These are phyloP conservation scores for Prunus campanulata DNA, from an alignment of 306 rosid genomes.

Conservation along the genomic window DNA sequence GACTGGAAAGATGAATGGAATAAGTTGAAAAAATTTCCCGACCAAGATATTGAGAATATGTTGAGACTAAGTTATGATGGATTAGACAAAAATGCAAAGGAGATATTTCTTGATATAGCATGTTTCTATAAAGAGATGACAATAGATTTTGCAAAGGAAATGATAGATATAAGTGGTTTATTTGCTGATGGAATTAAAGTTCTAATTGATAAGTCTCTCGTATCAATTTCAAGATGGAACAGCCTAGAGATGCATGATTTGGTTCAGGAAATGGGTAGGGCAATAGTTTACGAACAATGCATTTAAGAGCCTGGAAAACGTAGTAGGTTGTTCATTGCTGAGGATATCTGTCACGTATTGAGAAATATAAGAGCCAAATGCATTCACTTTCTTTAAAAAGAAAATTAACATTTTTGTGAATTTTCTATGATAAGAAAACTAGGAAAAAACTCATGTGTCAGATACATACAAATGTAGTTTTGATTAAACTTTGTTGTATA, in stretches of 20 bases:
- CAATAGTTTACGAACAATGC: constrained; percentile 26
- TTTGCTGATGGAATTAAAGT: constrained; percentile 25
- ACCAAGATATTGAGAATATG: not conserved
- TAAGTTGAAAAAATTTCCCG: constrained; percentile 1
- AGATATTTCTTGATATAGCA: no score
- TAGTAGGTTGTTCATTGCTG: constrained; percentile 1
- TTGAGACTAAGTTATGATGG: not conserved
- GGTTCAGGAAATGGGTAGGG: constrained; percentile 33
- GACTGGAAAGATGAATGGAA: not conserved
- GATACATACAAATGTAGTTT: not conserved
- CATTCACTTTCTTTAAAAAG: not conserved
- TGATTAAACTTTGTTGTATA: no score
- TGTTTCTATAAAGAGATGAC: constrained; percentile 23
- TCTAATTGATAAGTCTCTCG: constrained; percentile 37
- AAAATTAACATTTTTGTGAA: no score
- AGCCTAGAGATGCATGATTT: constrained; percentile 26
- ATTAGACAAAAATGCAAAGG: no score
- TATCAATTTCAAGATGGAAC: constrained; percentile 1
- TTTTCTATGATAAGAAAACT: no score
- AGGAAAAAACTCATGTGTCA: no score
- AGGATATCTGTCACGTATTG: constrained; percentile 25
- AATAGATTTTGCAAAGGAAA: constrained; percentile 9
- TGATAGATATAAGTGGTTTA: constrained; percentile 15
- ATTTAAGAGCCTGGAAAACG: not conserved
- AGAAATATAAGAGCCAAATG: not conserved